Evolutionary conservation across 2,329 filamentous ascomycete genomes (phyloP), one percentile per base, ranked within the genome.

Genomic region (Hypomyces rosellus): DNA sequence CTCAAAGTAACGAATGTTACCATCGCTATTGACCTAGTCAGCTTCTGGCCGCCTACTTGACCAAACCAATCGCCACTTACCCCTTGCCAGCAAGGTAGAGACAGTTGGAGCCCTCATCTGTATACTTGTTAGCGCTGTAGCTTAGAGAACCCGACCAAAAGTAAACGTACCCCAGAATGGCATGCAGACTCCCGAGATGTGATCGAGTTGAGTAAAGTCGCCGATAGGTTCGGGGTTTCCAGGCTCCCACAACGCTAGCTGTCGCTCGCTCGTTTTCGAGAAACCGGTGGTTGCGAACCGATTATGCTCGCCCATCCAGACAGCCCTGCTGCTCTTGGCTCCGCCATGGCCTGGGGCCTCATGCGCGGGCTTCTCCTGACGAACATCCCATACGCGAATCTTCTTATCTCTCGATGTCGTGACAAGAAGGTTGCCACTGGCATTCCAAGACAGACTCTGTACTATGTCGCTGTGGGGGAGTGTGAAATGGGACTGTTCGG

Each of bases 331-430:
- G 77, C 95, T 97, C 81, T 99, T 99, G 59, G 93, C 93, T 51
- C 93, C 93, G 30, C 84, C 80, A 68, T 99, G 93, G 54, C 93
- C 93, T 5, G 83, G 74, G 13, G 85, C 83, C 66, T 96, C 91
- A 63, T 95, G 87, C 5, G 86, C 87, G 13, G 91, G 82, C 69
- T 81, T 86, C 72, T 97, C 87, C 74, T 96, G 91, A 65, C 93
- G 86, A 52, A 92, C 89, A 76, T 99, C 93, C 93, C 93, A 99
- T 56, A 97, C 85, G 54, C 93, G 86, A 57, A 99, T 79, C 76
- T 96, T 96, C 85, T 99, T 99, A 80, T 99, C 93, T 63, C 93
- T 83, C 54, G 90, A 96, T 8, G 93, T 97, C 7, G 93, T 97
- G 45, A 88, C 91, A 53, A 99, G 74, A 66, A 93, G 78, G 50